Evolutionary conservation across 495 filamentous ascomycete species (phyloP).

Genomic region (Evernia prunastri): DNA sequence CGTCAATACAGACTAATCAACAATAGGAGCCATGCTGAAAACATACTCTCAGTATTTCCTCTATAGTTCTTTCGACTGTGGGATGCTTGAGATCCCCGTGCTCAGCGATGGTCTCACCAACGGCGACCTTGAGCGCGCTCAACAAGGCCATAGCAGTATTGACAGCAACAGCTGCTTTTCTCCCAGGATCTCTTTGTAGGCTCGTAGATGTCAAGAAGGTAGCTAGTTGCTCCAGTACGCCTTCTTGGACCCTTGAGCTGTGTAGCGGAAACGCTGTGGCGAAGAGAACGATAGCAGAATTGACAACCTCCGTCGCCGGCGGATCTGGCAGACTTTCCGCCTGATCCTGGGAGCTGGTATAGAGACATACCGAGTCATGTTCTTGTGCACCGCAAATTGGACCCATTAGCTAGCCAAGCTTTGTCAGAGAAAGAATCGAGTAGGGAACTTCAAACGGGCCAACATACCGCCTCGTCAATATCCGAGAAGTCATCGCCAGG

Average conservation of each 20-base stretch:
- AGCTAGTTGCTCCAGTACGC: constrained; percentile 85
- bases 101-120: constrained; percentile 66
- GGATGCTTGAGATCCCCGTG: constrained; percentile 66
- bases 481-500: constrained; percentile 57
- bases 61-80: constrained; percentile 78
- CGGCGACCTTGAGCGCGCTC: constrained; percentile 72
- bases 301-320: constrained; percentile 86
- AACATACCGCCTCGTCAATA: constrained; percentile 59
- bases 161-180: constrained; percentile 82
- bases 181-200: constrained; percentile 77
- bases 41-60: constrained; percentile 67
- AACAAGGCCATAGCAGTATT: constrained; percentile 82
- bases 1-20: neutral
- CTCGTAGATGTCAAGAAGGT: constrained; percentile 72
- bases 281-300: constrained; percentile 87
- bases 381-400: constrained; percentile 80
- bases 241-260: constrained; percentile 85
- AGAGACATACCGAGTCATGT: constrained; percentile 80
- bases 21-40: neutral
- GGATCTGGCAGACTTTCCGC: constrained; percentile 60
- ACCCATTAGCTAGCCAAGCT: constrained; percentile 45
- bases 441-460: constrained; percentile 4
- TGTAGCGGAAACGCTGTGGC: constrained; percentile 84
- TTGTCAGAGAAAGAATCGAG: neutral
- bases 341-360: constrained; percentile 48